These are phyloP conservation scores for Phyllosticta capitalensis DNA, from an alignment of 2,329 filamentous ascomycete species.

Conservation along the genomic window DNA sequence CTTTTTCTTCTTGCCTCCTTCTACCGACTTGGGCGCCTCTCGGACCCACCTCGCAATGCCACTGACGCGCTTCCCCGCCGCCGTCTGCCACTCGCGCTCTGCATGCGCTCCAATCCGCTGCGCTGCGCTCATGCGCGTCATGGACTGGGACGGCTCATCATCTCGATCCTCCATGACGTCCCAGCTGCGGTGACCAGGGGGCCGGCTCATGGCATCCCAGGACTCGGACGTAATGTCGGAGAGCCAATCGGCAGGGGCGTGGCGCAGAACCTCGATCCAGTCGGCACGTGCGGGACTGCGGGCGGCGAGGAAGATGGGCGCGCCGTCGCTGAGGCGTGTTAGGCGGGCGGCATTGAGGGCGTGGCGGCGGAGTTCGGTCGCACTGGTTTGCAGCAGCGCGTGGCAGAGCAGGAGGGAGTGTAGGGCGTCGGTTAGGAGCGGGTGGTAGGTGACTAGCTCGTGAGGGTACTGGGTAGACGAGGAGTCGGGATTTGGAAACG, in stretches of 20 bases:
- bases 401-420: slow-evolving; percentile 72
- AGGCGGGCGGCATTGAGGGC: slow-evolving; percentile 74
- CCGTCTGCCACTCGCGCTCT: not conserved
- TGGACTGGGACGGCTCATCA: slow-evolving; percentile 1
- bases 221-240: slow-evolving; percentile 41
- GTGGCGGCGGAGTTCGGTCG: slow-evolving; percentile 68
- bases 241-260: slow-evolving; percentile 51
- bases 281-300: slow-evolving; percentile 64
- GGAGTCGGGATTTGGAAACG: slow-evolving; percentile 48
- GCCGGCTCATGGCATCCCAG: slow-evolving; percentile 62
- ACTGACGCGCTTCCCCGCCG: slow-evolving; percentile 46
- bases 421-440: slow-evolving; percentile 66
- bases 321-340: slow-evolving; percentile 64
- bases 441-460: slow-evolving; percentile 70
- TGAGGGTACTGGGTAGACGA: slow-evolving; percentile 21
- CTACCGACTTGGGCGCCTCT: slow-evolving; percentile 29
- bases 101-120: not conserved
- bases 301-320: slow-evolving; percentile 67
- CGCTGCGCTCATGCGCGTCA: not conserved
- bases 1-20: not conserved
- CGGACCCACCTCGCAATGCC: slow-evolving; percentile 61
- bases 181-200: slow-evolving; percentile 31
- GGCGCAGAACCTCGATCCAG: slow-evolving; percentile 67
- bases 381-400: slow-evolving; percentile 66
- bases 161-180: slow-evolving; percentile 10